Percentiles rank a stretch among this genome's conserved stretches.
These are phyloP conservation scores for Aquilaria agallochum DNA, from an alignment of 441 rosid species.

Conservation along the genomic window DNA sequence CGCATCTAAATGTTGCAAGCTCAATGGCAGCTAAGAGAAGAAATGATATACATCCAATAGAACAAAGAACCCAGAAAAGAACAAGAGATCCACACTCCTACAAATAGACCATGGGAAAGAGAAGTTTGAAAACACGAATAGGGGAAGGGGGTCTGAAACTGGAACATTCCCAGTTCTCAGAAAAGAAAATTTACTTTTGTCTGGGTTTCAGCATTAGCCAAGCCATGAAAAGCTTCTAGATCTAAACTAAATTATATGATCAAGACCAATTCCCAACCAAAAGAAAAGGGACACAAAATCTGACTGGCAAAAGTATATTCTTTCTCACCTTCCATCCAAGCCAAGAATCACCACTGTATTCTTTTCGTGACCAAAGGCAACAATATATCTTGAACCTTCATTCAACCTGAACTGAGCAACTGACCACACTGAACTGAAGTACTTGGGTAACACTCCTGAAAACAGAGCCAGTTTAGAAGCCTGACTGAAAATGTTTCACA, in stretches of 20 bases:
- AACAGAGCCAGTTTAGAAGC: not conserved
- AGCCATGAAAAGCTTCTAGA: too few species aligned
- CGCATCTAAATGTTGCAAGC: conserved; percentile 1
- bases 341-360: conserved; percentile 88
- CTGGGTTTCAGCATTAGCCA: too few species aligned
- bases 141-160: not conserved
- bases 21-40: too few species aligned
- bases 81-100: too few species aligned
- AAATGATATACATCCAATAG: too few species aligned
- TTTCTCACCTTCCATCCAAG: conserved; percentile 84
- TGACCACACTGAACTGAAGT: conserved; percentile 97
- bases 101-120: not conserved
- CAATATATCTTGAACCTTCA: conserved; percentile 79
- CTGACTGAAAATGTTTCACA: not conserved
- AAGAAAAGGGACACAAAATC: too few species aligned
- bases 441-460: conserved; percentile 89
- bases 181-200: not conserved
- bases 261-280: too few species aligned
- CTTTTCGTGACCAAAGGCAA: conserved; percentile 90
- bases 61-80: too few species aligned
- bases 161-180: not conserved
- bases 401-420: conserved; percentile 84
- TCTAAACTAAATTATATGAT: too few species aligned
- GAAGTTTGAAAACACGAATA: not conserved
- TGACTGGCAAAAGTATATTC: not conserved